phyloP scores from a whole-genome alignment of 2,329 filamentous ascomycete species.

The Pyrenophora graminea region DNA sequence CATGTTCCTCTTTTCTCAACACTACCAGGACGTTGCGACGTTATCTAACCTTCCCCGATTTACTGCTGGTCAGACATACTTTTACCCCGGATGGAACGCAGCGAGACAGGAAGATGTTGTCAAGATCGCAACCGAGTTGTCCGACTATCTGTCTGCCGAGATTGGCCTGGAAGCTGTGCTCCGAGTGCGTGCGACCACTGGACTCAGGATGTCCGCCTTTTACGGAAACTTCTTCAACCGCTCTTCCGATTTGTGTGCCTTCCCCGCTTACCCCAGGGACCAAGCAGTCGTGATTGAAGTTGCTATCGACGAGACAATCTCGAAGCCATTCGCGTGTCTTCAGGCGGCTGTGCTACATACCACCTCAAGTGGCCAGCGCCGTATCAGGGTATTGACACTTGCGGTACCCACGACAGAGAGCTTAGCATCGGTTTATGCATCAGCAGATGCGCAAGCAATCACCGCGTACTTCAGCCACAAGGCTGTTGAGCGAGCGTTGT shows the following conservation, averaged over 20 bases:
- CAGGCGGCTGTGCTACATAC: slow-evolving; percentile 93
- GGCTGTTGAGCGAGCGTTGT: slow-evolving; percentile 86
- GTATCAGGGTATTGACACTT: slow-evolving; percentile 92
- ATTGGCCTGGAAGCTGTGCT: slow-evolving; percentile 96
- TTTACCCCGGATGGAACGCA: slow-evolving; percentile 97
- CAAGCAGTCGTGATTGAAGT: slow-evolving; percentile 98
- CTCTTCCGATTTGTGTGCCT: slow-evolving; percentile 94
- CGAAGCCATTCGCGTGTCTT: slow-evolving; percentile 82
- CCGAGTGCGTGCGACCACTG: slow-evolving; percentile 91
- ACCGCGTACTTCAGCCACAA: slow-evolving; percentile 96
- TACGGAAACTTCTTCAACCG: slow-evolving; percentile 99
- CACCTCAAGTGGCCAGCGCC: slow-evolving; percentile 93
- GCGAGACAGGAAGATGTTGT: slow-evolving; percentile 92
- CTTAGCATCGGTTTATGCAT: slow-evolving; percentile 89
- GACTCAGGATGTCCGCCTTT: slow-evolving; percentile 94
- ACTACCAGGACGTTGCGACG: slow-evolving; percentile 90
- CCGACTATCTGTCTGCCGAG: slow-evolving; percentile 93
- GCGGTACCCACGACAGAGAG: slow-evolving; percentile 90
- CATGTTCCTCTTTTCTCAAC: slow-evolving; percentile 44
- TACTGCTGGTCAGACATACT: slow-evolving; percentile 96
- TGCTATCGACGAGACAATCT: slow-evolving; percentile 92
- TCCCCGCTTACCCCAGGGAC: slow-evolving; percentile 95
- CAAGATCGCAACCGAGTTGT: slow-evolving; percentile 96
- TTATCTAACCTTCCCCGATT: slow-evolving; percentile 94
- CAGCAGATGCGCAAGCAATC: slow-evolving; percentile 91